Percentiles rank a stretch among this genome's conserved stretches.
Conservation (phyloP, 441 rosid genomes). For the Arabidopsis lyrata region DNA sequence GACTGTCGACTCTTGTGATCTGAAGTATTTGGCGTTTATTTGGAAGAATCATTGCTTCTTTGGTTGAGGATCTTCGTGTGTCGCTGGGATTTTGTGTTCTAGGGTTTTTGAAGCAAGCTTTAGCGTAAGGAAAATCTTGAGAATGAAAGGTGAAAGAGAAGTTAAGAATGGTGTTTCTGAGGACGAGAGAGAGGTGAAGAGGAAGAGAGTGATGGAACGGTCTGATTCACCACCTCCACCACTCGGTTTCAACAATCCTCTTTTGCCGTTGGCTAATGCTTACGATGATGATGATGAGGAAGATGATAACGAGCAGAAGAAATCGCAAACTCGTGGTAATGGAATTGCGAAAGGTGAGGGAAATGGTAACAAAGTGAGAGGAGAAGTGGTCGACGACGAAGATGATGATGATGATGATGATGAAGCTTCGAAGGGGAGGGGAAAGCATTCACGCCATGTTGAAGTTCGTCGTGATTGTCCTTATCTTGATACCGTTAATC, state of each 20-base stretch:
- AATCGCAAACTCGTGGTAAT: conserved; percentile 24
- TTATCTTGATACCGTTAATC: conserved; percentile 94
- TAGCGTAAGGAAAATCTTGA: not conserved
- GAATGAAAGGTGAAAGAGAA: conserved; percentile 63
- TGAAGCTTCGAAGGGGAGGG: conserved; percentile 44
- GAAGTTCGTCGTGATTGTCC: conserved; percentile 94
- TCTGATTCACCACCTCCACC: conserved; percentile 52
- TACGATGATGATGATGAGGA: conserved; percentile 78
- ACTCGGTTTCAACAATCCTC: conserved; percentile 64
- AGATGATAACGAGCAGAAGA: conserved; percentile 51
- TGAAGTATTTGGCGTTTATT: not conserved
- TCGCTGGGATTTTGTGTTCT: conserved; percentile 25
- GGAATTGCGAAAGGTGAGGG: conserved; percentile 25
- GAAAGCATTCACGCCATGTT: conserved; percentile 56
- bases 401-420: conserved; percentile 45
- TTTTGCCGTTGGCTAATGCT: conserved; percentile 60
- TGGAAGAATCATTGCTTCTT: conserved; percentile 1
- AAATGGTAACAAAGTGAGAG: conserved; percentile 36
- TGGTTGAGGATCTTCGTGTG: conserved; percentile 17
- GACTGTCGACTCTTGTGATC: not conserved
- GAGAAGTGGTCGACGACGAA: conserved; percentile 47
- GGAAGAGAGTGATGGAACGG: conserved; percentile 51
- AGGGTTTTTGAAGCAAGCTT: conserved; percentile 38
- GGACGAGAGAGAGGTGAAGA: conserved; percentile 57
- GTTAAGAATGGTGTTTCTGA: conserved; percentile 42